Evolutionary conservation across 108 stramenopile species (phyloP).

Genomic region (Discostella stelligeroides): DNA sequence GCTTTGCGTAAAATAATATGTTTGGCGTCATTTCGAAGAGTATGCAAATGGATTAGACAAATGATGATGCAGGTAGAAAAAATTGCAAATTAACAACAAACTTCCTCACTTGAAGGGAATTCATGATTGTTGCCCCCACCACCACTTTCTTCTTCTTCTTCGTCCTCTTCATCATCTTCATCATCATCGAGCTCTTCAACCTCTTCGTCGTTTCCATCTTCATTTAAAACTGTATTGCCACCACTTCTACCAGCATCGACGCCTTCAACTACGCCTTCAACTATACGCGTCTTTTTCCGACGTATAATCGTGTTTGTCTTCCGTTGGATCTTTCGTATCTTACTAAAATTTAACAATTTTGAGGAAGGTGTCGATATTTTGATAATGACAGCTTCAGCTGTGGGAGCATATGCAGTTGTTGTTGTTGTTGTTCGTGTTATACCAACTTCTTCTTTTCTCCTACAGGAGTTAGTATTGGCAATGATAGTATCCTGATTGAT

Average conservation of each 20-base stretch:
- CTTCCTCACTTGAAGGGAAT: neutral
- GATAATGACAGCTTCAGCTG: conserved; percentile 32
- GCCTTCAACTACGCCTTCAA: neutral
- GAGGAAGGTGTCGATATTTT: conserved; percentile 20
- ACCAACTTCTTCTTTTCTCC: too few relatives aligned
- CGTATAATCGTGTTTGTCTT: conserved; percentile 44
- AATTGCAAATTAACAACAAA: neutral
- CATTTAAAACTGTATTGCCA: neutral
- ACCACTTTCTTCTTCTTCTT: conserved; percentile 11
- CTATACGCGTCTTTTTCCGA: conserved; percentile 20
- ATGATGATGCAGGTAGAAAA: neutral
- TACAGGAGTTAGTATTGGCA: neutral
- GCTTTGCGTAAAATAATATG: neutral
- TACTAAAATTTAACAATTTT: conserved; percentile 18
- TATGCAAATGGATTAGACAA: neutral
- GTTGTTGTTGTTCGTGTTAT: neutral
- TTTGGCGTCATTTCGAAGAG: neutral
- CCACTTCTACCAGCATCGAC: neutral
- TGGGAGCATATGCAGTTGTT: conserved; percentile 10
- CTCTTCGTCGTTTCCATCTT: conserved; percentile 26
- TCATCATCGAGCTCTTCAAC: conserved; percentile 13
- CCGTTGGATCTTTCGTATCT: conserved; percentile 28
- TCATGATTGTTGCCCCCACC: neutral
- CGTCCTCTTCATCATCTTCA: conserved; percentile 20
- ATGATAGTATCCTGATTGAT: neutral